phyloP scores from a whole-genome alignment of 2,329 filamentous ascomycete species.

The Xylariaceae sp. region DNA sequence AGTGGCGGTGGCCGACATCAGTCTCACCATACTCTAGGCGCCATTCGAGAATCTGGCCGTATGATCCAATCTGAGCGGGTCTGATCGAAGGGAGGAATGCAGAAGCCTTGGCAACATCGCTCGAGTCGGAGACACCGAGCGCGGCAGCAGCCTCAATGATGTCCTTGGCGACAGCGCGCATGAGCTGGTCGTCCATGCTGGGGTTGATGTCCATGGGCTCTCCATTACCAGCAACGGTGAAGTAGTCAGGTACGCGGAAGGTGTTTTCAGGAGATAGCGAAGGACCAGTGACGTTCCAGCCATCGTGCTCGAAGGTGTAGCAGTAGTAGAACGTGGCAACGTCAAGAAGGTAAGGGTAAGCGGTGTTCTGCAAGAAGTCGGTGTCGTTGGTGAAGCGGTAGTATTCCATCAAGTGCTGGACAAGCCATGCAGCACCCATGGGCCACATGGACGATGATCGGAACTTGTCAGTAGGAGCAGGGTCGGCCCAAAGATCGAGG shows the following conservation, averaged over 20 bases:
- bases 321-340: conserved; percentile 37
- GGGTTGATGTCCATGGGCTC: conserved; percentile 15
- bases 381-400: conserved; percentile 34
- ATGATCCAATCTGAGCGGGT: conserved; percentile 17
- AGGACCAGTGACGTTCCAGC: conserved; percentile 17
- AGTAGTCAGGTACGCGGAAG: conserved; percentile 10
- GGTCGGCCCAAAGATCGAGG: conserved; percentile 37
- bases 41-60: conserved; percentile 25
- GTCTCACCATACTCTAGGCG: conserved; percentile 21
- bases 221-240: conserved; percentile 3
- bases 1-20: conserved; percentile 19
- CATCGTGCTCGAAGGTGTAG: conserved; percentile 33
- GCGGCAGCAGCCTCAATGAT: conserved; percentile 16
- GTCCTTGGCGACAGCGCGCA: conserved; percentile 35
- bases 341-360: conserved; percentile 31
- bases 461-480: conserved; percentile 31
- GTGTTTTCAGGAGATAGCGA: conserved; percentile 21
- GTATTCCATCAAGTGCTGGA: conserved; percentile 37
- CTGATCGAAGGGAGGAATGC: conserved; percentile 12
- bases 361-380: conserved; percentile 25
- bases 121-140: conserved; percentile 9
- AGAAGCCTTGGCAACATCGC: conserved; percentile 10
- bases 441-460: conserved; percentile 33
- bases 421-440: conserved; percentile 38
- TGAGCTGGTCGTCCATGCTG: conserved; percentile 25